Evolutionary conservation across 1,284 basidiomycete genomes (phyloP).

Genomic region (Austropuccinia psidii): DNA sequence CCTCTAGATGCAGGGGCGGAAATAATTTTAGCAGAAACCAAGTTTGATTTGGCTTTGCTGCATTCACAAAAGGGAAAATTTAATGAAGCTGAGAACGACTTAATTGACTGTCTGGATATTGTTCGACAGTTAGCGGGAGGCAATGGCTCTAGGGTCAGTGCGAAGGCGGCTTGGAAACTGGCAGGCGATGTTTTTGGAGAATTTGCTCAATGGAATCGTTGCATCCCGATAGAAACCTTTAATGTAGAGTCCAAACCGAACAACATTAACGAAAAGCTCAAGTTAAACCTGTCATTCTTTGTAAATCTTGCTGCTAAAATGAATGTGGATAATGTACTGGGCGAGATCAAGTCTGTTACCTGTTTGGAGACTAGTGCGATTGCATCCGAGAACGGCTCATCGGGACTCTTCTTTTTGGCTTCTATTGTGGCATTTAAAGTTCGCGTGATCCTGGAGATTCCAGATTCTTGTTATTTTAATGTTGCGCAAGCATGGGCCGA

Average conservation of each 20-base stretch:
- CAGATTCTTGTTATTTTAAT: constrained; percentile 37
- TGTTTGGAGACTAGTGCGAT: constrained; percentile 31
- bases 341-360: constrained; percentile 24
- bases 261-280: constrained; percentile 24
- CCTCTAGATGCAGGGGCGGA: constrained; percentile 62
- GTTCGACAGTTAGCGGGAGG: constrained; percentile 56
- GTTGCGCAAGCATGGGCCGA: constrained; percentile 44
- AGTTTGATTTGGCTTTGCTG: constrained; percentile 62
- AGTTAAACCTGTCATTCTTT: constrained; percentile 9
- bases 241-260: not conserved
- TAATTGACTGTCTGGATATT: constrained; percentile 57
- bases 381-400: constrained; percentile 25
- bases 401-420: constrained; percentile 24
- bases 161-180: constrained; percentile 74
- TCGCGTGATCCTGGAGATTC: constrained; percentile 40
- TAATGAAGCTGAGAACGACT: constrained; percentile 65
- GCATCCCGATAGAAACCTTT: constrained; percentile 20
- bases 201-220: constrained; percentile 38
- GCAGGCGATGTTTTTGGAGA: constrained; percentile 66
- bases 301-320: constrained; percentile 32
- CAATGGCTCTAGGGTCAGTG: constrained; percentile 38
- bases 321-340: constrained; percentile 22
- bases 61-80: constrained; percentile 64
- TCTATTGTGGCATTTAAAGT: constrained; percentile 39
- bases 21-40: constrained; percentile 65